Percentiles rank a stretch among this genome's conserved stretches.
Conservation (phyloP, 371 early-diverging fungal genomes). For the Apophysomyces ossiformis region DNA sequence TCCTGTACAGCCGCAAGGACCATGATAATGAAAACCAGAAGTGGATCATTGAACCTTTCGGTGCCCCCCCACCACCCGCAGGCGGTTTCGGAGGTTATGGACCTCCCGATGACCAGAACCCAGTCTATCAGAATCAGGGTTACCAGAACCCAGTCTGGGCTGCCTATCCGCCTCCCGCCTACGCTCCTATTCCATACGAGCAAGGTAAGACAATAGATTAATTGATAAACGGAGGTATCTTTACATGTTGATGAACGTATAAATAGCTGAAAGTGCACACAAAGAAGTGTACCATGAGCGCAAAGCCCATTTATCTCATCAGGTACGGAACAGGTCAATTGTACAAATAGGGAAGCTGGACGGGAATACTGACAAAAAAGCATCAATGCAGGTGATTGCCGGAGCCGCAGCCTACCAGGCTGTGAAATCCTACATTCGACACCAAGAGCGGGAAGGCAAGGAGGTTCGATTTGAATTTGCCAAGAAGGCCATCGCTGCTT, state of each 20-base stretch:
- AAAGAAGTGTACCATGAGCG: conserved; percentile 28
- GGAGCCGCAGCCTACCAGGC: conserved; percentile 67
- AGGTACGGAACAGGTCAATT: conserved; percentile 56
- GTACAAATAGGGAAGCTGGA: conserved; percentile 25
- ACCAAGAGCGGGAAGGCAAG: conserved; percentile 50
- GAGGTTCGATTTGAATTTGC: conserved; percentile 35
- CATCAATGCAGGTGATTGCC: conserved; percentile 51
- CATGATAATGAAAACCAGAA: conserved; percentile 42
- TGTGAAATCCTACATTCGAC: conserved; percentile 53
- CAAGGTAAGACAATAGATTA: conserved; percentile 12
- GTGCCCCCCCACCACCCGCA: conserved; percentile 14
- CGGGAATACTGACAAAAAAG: conserved; percentile 9
- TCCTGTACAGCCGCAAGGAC: conserved; percentile 45
- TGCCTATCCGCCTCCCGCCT: background rate
- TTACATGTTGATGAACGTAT: conserved; percentile 5
- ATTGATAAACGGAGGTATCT: background rate
- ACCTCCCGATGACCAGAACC: conserved; percentile 26
- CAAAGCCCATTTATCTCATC: conserved; percentile 37
- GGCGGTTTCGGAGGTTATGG: conserved; percentile 27
- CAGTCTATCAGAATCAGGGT: conserved; percentile 18
- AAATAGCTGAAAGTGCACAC: conserved; percentile 24
- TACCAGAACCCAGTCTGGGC: conserved; percentile 16
- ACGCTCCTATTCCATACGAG: conserved; percentile 24
- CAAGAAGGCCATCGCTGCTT: conserved; percentile 57
- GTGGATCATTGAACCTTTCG: conserved; percentile 42